These are phyloP conservation scores for Phytophthora capsici DNA, from an alignment of 352 stramenopile genomes.

Conservation along the genomic window DNA sequence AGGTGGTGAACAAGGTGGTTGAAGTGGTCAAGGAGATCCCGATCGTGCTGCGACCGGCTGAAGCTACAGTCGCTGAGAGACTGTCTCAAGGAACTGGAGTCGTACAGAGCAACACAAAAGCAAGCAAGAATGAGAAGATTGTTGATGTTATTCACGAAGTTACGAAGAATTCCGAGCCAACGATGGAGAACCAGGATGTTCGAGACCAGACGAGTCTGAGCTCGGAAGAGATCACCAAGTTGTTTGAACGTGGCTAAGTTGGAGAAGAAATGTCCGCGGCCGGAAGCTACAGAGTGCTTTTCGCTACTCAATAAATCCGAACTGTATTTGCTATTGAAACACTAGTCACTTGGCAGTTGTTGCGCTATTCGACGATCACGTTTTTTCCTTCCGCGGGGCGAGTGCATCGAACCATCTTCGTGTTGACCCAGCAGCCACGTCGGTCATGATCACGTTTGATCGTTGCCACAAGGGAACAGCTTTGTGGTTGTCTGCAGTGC, in stretches of 20 bases:
- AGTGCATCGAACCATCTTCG: slow-evolving; percentile 10
- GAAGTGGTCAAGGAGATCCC: slow-evolving; percentile 21
- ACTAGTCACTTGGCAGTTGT: background rate
- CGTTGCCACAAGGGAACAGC: background rate
- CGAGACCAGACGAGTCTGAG: slow-evolving; percentile 37
- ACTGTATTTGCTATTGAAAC: slow-evolving; percentile 1
- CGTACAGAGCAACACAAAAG: background rate
- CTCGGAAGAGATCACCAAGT: slow-evolving; percentile 21
- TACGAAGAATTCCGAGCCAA: background rate
- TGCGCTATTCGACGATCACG: slow-evolving; percentile 1
- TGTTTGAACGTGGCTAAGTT: slow-evolving; percentile 29
- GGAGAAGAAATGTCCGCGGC: slow-evolving; percentile 41
- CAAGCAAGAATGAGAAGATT: background rate
- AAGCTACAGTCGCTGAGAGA: slow-evolving; percentile 2
- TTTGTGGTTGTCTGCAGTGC: background rate
- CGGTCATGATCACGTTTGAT: slow-evolving; percentile 18
- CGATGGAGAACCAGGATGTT: background rate
- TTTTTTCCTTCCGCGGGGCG: slow-evolving; percentile 23
- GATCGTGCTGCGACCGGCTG: slow-evolving; percentile 23
- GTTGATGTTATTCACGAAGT: background rate
- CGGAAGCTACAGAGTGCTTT: slow-evolving; percentile 36
- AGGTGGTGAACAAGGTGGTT: slow-evolving; percentile 17
- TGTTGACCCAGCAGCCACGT: slow-evolving; percentile 17
- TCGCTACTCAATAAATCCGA: slow-evolving; percentile 37
- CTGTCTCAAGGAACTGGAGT: background rate